Base-by-base conservation (phyloP, 2,329 filamentous ascomycete species). In the Cladophialophora chaetospira region DNA sequence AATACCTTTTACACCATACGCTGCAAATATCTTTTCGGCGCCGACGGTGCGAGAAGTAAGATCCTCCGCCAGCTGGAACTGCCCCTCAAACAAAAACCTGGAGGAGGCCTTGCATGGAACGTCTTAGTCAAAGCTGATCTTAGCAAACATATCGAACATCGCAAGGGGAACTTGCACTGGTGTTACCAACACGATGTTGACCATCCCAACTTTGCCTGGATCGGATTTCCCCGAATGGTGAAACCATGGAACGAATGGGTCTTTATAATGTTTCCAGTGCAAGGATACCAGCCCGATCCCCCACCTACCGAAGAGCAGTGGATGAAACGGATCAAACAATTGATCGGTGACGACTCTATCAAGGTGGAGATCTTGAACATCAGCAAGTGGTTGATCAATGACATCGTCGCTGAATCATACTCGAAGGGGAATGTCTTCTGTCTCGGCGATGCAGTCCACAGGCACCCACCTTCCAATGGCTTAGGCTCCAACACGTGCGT, bases 201-300 rank as follows among this genome's bases (percentile, higher is more conserved):
- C 48, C 71, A 79, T 48, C 78, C 79, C 0, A 71, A 72, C 0
- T 85, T 79, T 69, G 81, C 74, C 0, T 82, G 79, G 77, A 71
- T 72, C 23, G 70, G 68, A 2, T 70, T 83, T 58, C 72, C 78
- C 1, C 73, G 84, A 19, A 86, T 87, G 82, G 82, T 87, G 3
- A 83, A 80, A 70, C 79, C 83, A 0, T 87, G 83, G 83, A 65
- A 80, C 61, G 80, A 87, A 40, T 87, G 83, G 82, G 75, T 82
- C 71, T 81, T 82, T 43, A 80, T 82, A 53, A 66, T 82, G 17
- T 70, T 83, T 17, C 77, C 79, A 0, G 64, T 67, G n/a, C 74
- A 71, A 0, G 73, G 72, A 3, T 66, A 43, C 10, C 52, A 63
- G 19, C 67, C n/a, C 70, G 75, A 74, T n/a, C 48, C 33, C 53